A percentile compares a stretch with the other conserved stretches of the same genome.
phyloP scores from a whole-genome alignment of 2,329 filamentous ascomycete species.

The Byssothecium circinans region DNA sequence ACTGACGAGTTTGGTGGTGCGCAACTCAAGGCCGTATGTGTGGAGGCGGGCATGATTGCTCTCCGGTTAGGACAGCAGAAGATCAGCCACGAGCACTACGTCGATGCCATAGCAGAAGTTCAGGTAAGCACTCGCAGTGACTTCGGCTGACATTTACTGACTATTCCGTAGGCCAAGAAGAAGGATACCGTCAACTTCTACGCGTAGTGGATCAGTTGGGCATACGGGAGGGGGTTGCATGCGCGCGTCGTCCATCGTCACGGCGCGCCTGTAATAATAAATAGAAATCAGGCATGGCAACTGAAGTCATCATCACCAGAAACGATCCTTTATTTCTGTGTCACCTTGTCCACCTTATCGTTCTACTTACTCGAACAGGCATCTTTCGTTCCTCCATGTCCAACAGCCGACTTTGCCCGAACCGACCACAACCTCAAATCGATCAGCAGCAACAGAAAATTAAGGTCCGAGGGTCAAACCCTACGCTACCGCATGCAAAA shows the following conservation, averaged over 20 bases:
- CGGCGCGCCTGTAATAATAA: conserved; percentile 37
- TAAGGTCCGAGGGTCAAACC: neutral
- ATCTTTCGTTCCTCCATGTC: neutral
- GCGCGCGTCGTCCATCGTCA: conserved; percentile 20
- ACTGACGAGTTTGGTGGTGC: conserved; percentile 98
- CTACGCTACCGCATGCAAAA: conserved; percentile 8
- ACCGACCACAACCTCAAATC: neutral
- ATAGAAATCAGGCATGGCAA: conserved; percentile 29
- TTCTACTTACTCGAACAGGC: conserved; percentile 1
- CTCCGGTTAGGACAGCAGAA: conserved; percentile 92
- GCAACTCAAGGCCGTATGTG: conserved; percentile 96
- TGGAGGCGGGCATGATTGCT: conserved; percentile 99
- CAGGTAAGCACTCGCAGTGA: conserved; percentile 52
- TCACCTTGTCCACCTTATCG: neutral
- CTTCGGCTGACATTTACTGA: conserved; percentile 8
- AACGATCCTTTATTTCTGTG: conserved; percentile 6
- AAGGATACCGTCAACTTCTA: conserved; percentile 68
- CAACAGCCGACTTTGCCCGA: conserved; percentile 19
- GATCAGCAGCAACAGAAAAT: conserved; percentile 1
- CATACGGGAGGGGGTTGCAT: conserved; percentile 23
- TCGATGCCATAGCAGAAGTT: conserved; percentile 96
- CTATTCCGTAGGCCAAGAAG: conserved; percentile 66
- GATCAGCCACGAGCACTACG: conserved; percentile 97
- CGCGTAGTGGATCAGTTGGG: conserved; percentile 29
- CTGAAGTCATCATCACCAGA: conserved; percentile 8